Conservation (phyloP, 345 rosid genomes). For the Bruguiera sexangula region DNA sequence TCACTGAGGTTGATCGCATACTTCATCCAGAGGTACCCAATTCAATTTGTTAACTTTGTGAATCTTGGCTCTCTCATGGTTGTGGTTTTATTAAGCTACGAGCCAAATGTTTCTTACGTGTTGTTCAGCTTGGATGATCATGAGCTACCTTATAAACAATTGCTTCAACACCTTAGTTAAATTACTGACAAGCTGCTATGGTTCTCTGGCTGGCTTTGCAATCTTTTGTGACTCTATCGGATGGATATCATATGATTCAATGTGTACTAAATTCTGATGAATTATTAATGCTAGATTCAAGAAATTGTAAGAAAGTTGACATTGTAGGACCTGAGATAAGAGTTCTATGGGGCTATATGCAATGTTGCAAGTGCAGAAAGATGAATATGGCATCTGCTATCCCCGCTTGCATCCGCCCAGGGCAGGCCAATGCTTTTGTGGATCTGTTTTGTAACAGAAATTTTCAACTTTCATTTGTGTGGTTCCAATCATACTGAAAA, state of each 20-base stretch:
- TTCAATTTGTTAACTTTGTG: background rate
- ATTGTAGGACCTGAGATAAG: background rate
- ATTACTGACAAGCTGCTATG: background rate
- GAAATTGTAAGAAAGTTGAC: background rate
- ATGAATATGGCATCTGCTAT: background rate
- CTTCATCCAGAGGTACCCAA: constrained; percentile 95
- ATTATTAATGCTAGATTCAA: background rate
- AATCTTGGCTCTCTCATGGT: background rate
- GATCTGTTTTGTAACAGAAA: background rate
- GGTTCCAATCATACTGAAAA: background rate
- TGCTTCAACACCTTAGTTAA: background rate
- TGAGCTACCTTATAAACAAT: background rate
- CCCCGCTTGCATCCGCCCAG: background rate
- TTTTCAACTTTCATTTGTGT: background rate
- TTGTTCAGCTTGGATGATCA: background rate
- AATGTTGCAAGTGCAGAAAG: background rate
- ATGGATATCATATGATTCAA: background rate
- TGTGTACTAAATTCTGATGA: background rate
- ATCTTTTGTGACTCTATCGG: background rate
- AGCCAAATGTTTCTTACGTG: background rate
- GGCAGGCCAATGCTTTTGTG: background rate
- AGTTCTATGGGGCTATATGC: background rate
- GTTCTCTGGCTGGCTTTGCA: background rate
- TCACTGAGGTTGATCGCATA: constrained; percentile 80
- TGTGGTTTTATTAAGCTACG: background rate